Percentiles rank a stretch among this genome's conserved stretches.
Conservation (phyloP, 2,329 filamentous ascomycete genomes). For the Penicillium sp. region DNA sequence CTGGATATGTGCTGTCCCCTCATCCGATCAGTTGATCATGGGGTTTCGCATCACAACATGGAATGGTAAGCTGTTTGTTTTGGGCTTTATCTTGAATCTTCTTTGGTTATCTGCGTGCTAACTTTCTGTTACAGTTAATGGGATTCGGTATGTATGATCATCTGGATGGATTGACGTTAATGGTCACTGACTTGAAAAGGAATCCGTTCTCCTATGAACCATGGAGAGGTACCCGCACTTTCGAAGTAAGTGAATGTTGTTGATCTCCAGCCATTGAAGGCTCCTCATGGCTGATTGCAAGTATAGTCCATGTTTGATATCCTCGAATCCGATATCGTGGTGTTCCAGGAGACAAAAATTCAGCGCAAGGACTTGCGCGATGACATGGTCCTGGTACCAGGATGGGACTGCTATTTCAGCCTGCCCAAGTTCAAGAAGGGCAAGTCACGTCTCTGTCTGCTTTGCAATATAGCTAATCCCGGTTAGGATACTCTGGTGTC, state of each 20-base stretch:
- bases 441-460: conserved; percentile 33
- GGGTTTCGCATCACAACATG: conserved; percentile 78
- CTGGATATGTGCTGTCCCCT: not conserved
- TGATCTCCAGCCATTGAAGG: not conserved
- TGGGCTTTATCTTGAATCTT: not conserved
- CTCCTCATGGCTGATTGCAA: not conserved
- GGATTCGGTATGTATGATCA: conserved; percentile 61
- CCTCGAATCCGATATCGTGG: conserved; percentile 85
- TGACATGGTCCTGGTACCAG: conserved; percentile 92
- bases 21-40: conserved; percentile 51
- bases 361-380: conserved; percentile 87
- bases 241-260: conserved; percentile 53
- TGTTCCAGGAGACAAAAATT: conserved; percentile 96
- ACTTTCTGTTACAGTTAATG: conserved; percentile 61
- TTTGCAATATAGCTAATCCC: conserved; percentile 7
- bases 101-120: conserved; percentile 22
- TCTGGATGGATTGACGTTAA: not conserved
- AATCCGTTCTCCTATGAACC: conserved; percentile 83
- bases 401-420: conserved; percentile 97
- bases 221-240: conserved; percentile 71
- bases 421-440: conserved; percentile 92
- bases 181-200: conserved; percentile 42
- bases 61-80: conserved; percentile 63
- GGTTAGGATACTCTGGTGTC: conserved; percentile 85
- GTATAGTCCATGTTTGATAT: conserved; percentile 85